Percentiles rank a stretch among this genome's conserved stretches.
Conservation (phyloP, 345 rosid species). For the sweet orange (Citrus sinensis) region DNA sequence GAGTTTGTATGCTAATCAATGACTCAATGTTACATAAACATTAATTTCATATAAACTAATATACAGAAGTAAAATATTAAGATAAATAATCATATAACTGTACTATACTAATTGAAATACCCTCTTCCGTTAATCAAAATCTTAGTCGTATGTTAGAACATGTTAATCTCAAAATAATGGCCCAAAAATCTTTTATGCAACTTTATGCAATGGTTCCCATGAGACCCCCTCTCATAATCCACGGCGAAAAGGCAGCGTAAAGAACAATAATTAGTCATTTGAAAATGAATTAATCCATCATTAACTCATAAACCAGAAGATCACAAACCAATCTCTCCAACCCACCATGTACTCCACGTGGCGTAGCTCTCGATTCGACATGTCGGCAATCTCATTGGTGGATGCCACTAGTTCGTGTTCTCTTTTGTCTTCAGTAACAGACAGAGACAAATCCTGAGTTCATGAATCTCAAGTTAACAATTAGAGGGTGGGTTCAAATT, state of each 20-base stretch:
- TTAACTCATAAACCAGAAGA: background rate
- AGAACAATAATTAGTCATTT: background rate
- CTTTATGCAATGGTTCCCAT: background rate
- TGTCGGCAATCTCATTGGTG: background rate
- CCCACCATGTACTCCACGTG: conserved; percentile 4
- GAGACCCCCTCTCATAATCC: conserved; percentile 1
- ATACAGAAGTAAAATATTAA: no score
- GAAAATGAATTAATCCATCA: background rate
- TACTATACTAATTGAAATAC: no score
- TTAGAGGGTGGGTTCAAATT: conserved; percentile 15
- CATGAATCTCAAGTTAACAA: background rate
- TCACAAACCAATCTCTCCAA: background rate
- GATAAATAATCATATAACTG: no score
- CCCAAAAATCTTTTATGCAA: background rate
- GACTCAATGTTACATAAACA: no score
- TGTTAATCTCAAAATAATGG: background rate
- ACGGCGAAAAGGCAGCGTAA: background rate
- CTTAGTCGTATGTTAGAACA: background rate
- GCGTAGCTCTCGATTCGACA: background rate
- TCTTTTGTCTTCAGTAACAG: conserved; percentile 17
- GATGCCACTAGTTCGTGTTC: conserved; percentile 7
- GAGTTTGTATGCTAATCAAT: no score
- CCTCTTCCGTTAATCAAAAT: background rate
- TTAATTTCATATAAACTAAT: no score
- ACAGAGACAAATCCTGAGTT: conserved; percentile 12